Evolutionary conservation across 1,284 basidiomycete species (phyloP), one percentile per base, ranked within the genome.

Genomic region (Baeospora myosura): DNA sequence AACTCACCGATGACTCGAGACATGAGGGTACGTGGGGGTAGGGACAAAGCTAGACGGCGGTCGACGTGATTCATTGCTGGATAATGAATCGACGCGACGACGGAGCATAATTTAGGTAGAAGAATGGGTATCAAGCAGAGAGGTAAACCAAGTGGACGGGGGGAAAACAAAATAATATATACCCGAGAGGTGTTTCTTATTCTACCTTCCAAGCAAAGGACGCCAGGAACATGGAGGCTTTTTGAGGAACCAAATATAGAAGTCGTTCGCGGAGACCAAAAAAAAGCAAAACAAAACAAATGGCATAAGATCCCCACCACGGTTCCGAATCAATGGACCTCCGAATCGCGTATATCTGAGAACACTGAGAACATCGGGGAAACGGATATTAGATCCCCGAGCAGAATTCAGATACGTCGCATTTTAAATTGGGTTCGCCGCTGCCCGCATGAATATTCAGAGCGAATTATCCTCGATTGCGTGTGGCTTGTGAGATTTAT

Each of bases 1-100:
- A 20, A 52, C 59, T 50, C 45, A 71, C 72, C 68, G 68, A 49
- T 71, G 71, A 26, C 58, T 64, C 3, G 71, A 73, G 30, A 68
- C 64, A 52, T 71, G 68, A 21, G 68, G 49, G 45, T 60, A 50
- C 22, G 54, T 45, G 26, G 55, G 50, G 18, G 51, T 51, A 34
- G 56, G 57, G 43, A 50, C 51, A 40, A 58, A 52, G 41, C 50
- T 58, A 23, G 62, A 56, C 10, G 52, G 49, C 6, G 41, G 46
- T 35, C 12, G 18, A 33, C 38, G 23, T 42, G 53, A 35, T 24
- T 42, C 48, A 20, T 34, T 40, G 22, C 38, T 30, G 3, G 52
- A 34, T 26, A 45, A 17, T 17, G 46, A 45, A 34, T 50, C 54
- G 17, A 59, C 43, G n/a, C 47, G 41, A 42, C 62, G 46, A 38